phyloP scores from a whole-genome alignment of 441 rosid species.

The Erysimum pusillum region DNA sequence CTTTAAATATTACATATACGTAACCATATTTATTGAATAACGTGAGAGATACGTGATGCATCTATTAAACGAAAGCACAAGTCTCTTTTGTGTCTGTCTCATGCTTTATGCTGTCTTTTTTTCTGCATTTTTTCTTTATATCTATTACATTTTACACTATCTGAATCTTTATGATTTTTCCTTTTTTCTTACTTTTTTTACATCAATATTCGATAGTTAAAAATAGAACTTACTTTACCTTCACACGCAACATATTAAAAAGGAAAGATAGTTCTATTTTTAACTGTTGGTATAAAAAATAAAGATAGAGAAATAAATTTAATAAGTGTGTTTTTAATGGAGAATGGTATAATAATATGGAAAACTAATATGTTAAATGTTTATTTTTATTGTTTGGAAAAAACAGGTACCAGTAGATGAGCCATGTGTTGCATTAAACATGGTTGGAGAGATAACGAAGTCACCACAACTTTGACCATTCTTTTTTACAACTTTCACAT shows the following conservation, averaged over 20 bases:
- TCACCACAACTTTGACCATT: conserved; percentile 61
- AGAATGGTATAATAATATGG: not conserved
- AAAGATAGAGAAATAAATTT: too few relatives aligned
- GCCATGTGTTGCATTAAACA: conserved; percentile 81
- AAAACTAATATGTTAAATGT: conserved; percentile 13
- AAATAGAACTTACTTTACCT: not conserved
- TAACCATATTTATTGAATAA: conserved; percentile 29
- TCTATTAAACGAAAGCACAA: conserved; percentile 41
- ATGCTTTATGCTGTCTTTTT: conserved; percentile 19
- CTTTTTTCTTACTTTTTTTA: not conserved
- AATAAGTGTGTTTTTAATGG: not conserved
- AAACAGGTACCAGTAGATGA: conserved; percentile 91
- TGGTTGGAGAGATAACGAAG: conserved; percentile 73
- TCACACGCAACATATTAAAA: conserved; percentile 34
- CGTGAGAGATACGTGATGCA: conserved; percentile 41
- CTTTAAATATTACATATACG: not conserved
- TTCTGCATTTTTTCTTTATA: conserved; percentile 24
- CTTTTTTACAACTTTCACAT: conserved; percentile 21
- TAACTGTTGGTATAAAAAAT: not conserved
- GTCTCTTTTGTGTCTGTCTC: conserved; percentile 35
- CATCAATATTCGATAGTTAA: conserved; percentile 12
- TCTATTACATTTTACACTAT: not conserved
- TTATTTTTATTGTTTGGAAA: not conserved
- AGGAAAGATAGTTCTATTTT: not conserved
- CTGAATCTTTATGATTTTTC: not conserved